Percentiles rank a stretch among this genome's conserved stretches.
Conservation (phyloP, 2,329 filamentous ascomycete species). For the Phyllosticta capitalensis region DNA sequence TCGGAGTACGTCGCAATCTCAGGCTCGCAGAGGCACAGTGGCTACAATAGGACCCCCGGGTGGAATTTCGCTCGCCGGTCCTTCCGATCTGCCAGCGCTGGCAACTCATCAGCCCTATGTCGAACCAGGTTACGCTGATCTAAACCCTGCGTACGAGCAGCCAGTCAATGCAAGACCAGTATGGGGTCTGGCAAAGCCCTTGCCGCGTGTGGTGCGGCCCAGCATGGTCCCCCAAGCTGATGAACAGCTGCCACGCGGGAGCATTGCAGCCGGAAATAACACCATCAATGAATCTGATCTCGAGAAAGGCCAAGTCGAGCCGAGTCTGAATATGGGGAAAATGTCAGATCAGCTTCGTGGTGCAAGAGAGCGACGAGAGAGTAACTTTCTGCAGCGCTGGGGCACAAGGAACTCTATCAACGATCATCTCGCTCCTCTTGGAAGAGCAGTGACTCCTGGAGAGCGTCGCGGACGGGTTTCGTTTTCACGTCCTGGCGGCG, state of each 20-base stretch:
- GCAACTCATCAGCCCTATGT: conserved; percentile 20
- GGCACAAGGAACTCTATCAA: background rate
- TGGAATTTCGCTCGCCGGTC: conserved; percentile 6
- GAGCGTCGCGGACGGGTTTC: background rate
- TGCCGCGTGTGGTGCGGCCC: conserved; percentile 44
- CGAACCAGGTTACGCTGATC: conserved; percentile 43
- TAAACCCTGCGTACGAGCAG: conserved; percentile 48
- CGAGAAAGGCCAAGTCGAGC: conserved; percentile 34
- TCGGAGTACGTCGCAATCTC: background rate
- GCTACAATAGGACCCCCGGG: background rate
- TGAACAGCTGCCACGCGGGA: conserved; percentile 16
- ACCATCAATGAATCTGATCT: conserved; percentile 31
- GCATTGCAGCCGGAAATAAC: conserved; percentile 17
- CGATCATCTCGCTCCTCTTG: background rate
- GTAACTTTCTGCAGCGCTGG: conserved; percentile 6
- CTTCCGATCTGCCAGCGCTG: background rate
- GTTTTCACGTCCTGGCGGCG: background rate
- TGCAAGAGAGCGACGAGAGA: conserved; percentile 28
- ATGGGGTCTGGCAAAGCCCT: conserved; percentile 45
- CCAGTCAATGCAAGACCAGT: conserved; percentile 40
- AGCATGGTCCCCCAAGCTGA: conserved; percentile 43
- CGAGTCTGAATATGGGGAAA: conserved; percentile 28
- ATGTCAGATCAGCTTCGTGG: conserved; percentile 38
- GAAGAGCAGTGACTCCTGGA: background rate
- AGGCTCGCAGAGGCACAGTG: background rate